Evolutionary conservation across 2,329 filamentous ascomycete genomes (phyloP).

Genomic region (Alternaria arbusti): DNA sequence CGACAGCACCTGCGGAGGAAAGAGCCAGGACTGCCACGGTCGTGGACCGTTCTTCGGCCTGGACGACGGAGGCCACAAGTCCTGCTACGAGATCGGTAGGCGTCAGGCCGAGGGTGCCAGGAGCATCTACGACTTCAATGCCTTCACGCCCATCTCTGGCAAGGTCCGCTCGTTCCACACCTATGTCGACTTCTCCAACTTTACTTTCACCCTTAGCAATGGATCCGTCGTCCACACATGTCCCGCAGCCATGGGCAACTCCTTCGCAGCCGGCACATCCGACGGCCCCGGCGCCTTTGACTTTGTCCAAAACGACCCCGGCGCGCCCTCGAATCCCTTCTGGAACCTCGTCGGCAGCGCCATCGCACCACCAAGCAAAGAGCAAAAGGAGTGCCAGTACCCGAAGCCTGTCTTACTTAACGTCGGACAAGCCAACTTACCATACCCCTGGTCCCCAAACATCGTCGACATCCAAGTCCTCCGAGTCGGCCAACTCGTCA

Average conservation of each 20-base stretch:
- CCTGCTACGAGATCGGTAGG: conserved; percentile 76
- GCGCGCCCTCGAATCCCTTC: conserved; percentile 76
- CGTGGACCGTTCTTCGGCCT: conserved; percentile 72
- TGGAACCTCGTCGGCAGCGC: conserved; percentile 79
- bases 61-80: conserved; percentile 69
- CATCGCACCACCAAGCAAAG: conserved; percentile 71
- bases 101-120: conserved; percentile 72
- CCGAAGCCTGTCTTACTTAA: conserved; percentile 88
- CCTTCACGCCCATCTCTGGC: conserved; percentile 62
- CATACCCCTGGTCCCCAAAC: conserved; percentile 90
- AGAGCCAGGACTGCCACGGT: conserved; percentile 73
- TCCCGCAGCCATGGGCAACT: conserved; percentile 86
- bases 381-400: conserved; percentile 77
- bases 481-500: conserved; percentile 81
- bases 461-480: conserved; percentile 88
- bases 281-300: conserved; percentile 92
- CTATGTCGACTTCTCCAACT: conserved; percentile 81
- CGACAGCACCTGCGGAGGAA: conserved; percentile 84
- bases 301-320: conserved; percentile 86
- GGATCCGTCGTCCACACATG: conserved; percentile 76
- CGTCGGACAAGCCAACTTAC: conserved; percentile 77
- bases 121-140: conserved; percentile 61
- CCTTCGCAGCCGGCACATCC: conserved; percentile 89
- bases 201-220: conserved; percentile 75
- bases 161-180: conserved; percentile 81